Conservation (phyloP, 805 yeast genomes). For the Barnettozyma sp. region DNA sequence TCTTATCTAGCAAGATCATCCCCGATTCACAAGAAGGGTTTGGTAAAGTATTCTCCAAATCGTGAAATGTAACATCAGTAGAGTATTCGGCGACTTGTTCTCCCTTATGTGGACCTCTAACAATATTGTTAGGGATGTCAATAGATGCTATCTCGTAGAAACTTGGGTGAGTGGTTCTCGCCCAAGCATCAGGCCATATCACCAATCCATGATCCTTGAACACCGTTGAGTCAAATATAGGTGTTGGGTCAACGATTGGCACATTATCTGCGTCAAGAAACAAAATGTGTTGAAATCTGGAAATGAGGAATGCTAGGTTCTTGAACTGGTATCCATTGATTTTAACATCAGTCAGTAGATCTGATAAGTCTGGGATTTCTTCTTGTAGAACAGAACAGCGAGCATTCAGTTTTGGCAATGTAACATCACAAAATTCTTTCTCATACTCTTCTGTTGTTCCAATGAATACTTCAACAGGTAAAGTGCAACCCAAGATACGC, state of each 20-base stretch:
- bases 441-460: slow-evolving; percentile 63
- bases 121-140: slow-evolving; percentile 29
- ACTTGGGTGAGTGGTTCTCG: slow-evolving; percentile 57
- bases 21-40: slow-evolving; percentile 65
- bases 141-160: slow-evolving; percentile 46
- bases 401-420: slow-evolving; percentile 55
- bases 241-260: slow-evolving; percentile 55
- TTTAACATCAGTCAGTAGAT: slow-evolving; percentile 34
- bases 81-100: slow-evolving; percentile 19
- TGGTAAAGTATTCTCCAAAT: slow-evolving; percentile 50
- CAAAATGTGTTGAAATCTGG: slow-evolving; percentile 62
- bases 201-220: slow-evolving; percentile 40
- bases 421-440: slow-evolving; percentile 50
- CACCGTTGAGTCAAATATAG: slow-evolving; percentile 37
- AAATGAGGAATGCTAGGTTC: slow-evolving; percentile 57
- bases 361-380: slow-evolving; percentile 45
- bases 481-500: slow-evolving; percentile 50
- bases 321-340: slow-evolving; percentile 61
- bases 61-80: slow-evolving; percentile 39
- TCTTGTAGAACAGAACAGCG: slow-evolving; percentile 57
- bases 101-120: slow-evolving; percentile 29
- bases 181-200: slow-evolving; percentile 69
- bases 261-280: slow-evolving; percentile 68
- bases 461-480: slow-evolving; percentile 69
- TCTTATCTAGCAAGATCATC: slow-evolving; percentile 49